Base-by-base conservation (phyloP, 2,329 filamentous ascomycete species). In the Alternaria sp. region DNA sequence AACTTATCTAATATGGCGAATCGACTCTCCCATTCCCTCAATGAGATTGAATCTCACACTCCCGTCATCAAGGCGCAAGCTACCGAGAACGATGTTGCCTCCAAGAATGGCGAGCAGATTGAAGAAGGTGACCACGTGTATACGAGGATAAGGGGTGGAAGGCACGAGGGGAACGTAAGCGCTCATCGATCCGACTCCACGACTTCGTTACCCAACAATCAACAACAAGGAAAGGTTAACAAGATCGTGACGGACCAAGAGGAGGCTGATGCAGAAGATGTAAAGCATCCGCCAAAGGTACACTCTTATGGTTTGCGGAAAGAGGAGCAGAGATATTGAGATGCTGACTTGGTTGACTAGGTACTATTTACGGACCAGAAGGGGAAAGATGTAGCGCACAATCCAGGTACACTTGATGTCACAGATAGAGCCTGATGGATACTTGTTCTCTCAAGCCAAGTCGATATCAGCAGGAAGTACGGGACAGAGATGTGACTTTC, bases 221-320 rank as follows among this genome's bases (percentile, higher is more conserved):
- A 14, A 34, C 10, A 9, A 25, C 40, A 45, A 20, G 5, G 22
- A 3, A 54, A 77, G 75, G 80, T 80, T 18, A 75, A 81, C 11
- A 75, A 76, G 56, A 69, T 81, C n/a, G 74, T 81, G 14, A 74
- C 69, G 9, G 72, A 73, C 0, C 51, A 78, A 49, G 67, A 76
- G 40, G 77, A 80, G 36, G 79, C 80, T 4, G 63, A 77, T 58
- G 64, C 73, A 38, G 76, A 77, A 41, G 70, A 72, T 1, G 78
- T 81, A 9, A 81, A 81, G 66, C 74, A 81, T 48, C 78, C 80
- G 11, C 79, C 80, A n/a, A 82, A 82, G 74, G 80, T 79, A 27
- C 44, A 52, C 20, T 22, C 16, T n/a, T 2, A 16, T 22, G 20
- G 27, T 16, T 43, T 22, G 27, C 46, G 8, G 34, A 27, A 10